Conservation (phyloP, 2,329 filamentous ascomycete genomes). For the Shiraia bambusicola region DNA sequence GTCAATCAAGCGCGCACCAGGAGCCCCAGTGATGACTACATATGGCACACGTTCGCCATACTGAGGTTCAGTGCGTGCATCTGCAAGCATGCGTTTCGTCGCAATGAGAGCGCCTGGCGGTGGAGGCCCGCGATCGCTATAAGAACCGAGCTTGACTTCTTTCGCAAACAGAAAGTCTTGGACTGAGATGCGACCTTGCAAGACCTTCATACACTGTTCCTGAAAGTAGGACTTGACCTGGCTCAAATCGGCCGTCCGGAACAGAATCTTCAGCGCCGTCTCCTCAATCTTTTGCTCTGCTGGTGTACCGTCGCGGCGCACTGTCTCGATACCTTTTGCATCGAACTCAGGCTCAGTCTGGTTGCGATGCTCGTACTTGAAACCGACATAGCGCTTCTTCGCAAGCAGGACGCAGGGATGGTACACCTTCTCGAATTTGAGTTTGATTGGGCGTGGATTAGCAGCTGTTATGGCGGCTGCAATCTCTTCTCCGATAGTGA, state of each 20-base stretch:
- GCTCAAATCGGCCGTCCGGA: constrained; percentile 85
- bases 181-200: constrained; percentile 81
- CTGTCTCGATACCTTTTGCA: constrained; percentile 97
- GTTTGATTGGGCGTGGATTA: constrained; percentile 88
- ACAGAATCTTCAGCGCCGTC: constrained; percentile 82
- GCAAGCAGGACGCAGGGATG: constrained; percentile 90
- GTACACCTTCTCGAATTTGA: constrained; percentile 99
- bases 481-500: constrained; percentile 90
- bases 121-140: constrained; percentile 75
- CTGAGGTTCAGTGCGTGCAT: constrained; percentile 84
- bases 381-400: constrained; percentile 97
- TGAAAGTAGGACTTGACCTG: constrained; percentile 90
- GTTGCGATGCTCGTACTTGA: constrained; percentile 82
- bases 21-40: constrained; percentile 85
- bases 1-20: constrained; percentile 81
- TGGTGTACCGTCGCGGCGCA: constrained; percentile 89
- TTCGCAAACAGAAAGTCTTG: constrained; percentile 96
- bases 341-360: constrained; percentile 88
- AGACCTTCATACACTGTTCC: constrained; percentile 85
- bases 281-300: constrained; percentile 97
- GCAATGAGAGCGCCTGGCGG: constrained; percentile 89
- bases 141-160: constrained; percentile 88
- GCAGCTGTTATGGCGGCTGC: constrained; percentile 80
- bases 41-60: constrained; percentile 95
- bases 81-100: constrained; percentile 80